These are phyloP conservation scores for Acanthamoeba pearcei DNA, from an alignment of 208 protist species.

Conservation along the genomic window DNA sequence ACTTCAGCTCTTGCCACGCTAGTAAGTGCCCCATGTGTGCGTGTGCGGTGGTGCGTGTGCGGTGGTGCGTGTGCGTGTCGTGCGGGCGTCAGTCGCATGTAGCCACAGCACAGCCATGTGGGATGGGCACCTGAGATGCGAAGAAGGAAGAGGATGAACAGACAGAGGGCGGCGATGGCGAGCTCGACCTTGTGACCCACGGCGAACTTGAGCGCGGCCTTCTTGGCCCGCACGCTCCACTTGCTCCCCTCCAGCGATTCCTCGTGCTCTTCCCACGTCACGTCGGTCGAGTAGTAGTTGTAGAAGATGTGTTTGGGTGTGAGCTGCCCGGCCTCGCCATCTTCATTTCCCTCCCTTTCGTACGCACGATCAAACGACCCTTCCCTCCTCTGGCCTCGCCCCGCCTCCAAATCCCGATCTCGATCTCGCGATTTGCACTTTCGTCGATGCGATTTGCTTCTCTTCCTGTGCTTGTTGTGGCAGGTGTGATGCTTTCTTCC, in stretches of 20 bases:
- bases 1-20: neutral
- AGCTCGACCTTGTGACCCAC: conserved; percentile 6
- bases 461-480: neutral
- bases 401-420: neutral
- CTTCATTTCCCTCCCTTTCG: neutral
- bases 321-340: neutral
- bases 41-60: no score
- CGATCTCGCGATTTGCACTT: neutral
- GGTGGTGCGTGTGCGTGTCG: no score
- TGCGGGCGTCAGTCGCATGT: neutral
- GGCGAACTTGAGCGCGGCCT: neutral
- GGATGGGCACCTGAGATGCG: neutral
- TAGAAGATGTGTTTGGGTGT: conserved; percentile 64
- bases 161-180: neutral
- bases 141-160: conserved; percentile 54
- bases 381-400: neutral
- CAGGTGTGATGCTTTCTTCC: neutral
- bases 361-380: no score
- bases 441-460: neutral
- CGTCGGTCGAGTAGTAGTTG: conserved; percentile 57
- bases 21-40: no score
- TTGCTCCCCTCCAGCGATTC: neutral
- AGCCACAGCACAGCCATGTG: neutral
- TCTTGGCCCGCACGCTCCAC: neutral
- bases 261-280: neutral